Percentiles rank a stretch among this genome's conserved stretches.
phyloP scores from a whole-genome alignment of 2,329 filamentous ascomycete species.

The Aspergillus terreus region DNA sequence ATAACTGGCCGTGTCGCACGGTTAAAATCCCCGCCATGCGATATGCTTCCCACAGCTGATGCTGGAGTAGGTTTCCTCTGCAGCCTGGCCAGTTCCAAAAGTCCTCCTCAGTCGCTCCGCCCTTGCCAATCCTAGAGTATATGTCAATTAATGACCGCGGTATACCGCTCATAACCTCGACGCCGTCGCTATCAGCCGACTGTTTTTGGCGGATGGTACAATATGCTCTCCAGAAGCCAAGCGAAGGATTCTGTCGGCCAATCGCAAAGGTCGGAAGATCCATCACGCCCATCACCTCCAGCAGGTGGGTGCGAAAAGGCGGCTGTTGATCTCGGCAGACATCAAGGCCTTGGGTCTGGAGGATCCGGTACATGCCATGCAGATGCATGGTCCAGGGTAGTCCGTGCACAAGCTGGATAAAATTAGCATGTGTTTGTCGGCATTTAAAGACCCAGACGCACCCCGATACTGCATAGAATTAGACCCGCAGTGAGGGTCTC shows the following conservation, averaged over 20 bases:
- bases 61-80: constrained; percentile 22
- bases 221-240: constrained; percentile 27
- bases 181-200: neutral
- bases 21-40: constrained; percentile 24
- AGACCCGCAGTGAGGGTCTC: constrained; percentile 27
- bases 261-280: constrained; percentile 25
- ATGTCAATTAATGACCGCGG: constrained; percentile 26
- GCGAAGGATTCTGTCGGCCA: constrained; percentile 20
- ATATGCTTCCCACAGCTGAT: constrained; percentile 29
- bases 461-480: constrained; percentile 29
- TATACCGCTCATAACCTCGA: constrained; percentile 28
- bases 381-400: constrained; percentile 30
- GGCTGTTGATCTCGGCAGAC: neutral
- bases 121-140: constrained; percentile 20
- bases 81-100: constrained; percentile 30
- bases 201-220: constrained; percentile 13
- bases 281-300: constrained; percentile 32
- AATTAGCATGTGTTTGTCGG: neutral
- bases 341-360: constrained; percentile 16
- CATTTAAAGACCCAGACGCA: constrained; percentile 10
- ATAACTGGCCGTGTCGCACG: constrained; percentile 13
- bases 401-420: constrained; percentile 23
- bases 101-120: constrained; percentile 21
- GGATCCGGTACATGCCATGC: constrained; percentile 29
- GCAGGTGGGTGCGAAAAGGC: constrained; percentile 20